Base-by-base conservation (phyloP, 2,329 filamentous ascomycete genomes). In the Camillea tinctor region DNA sequence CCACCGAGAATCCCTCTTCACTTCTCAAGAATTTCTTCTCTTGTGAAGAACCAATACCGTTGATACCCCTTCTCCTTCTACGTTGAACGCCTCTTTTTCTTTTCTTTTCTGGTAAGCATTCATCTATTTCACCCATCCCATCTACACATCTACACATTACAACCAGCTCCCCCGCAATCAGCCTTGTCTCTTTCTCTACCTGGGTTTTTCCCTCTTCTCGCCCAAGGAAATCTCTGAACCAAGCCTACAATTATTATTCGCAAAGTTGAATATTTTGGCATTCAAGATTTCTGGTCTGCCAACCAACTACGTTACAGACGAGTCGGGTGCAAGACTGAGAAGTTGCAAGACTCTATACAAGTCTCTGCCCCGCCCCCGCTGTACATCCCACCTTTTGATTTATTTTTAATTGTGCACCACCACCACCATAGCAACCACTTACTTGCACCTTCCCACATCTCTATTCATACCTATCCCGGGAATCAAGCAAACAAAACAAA, bases 401-500 rank as follows among this genome's bases (percentile, higher is more conserved):
- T 44, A 44, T 17, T 44, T n/a, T 44, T n/a, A 44, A 44, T 15
- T n/a, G 13, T 15, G 5, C 36, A 4, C 26, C 26, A 30, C 26
- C 26, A 30, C 13, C 26, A 30, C 26, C 26, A 30, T 11, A 11
- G 6, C 36, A 44, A 44, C 36, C 36, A 44, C 36, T 26, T n/a
- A 64, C 60, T 63, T 67, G 62, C 61, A 64, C 64, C 60, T 64
- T 50, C 26, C 40, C 8, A 13, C 8, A n/a, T n/a, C n/a, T n/a
- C 15, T 13, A 24, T 26, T 52, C 48, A 49, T 22, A n/a, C 26
- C 21, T 19, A 50, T 40, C 40, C n/a, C n/a, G n/a, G n/a, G n/a
- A n/a, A n/a, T n/a, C n/a, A 50, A 20, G 22, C 8, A 24, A 23
- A 48, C 19, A 44, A 44, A 30, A 30, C 3, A 30, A 30, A 4